Evolutionary conservation across 768 basidiomycete genomes (phyloP), one percentile per base, ranked within the genome.

Genomic region (Serendipita sp.): DNA sequence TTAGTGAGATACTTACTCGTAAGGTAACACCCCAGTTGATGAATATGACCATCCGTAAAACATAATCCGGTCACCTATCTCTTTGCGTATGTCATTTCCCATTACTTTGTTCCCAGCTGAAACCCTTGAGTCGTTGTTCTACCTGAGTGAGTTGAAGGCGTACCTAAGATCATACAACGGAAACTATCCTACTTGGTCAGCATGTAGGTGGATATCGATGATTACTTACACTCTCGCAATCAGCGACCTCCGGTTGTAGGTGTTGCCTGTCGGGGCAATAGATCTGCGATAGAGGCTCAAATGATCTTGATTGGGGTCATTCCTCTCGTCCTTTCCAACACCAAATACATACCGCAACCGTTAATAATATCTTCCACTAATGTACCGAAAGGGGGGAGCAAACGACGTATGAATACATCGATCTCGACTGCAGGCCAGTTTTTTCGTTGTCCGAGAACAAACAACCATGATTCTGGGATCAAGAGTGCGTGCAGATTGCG

Each of bases 401-500:
- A 26, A 31, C 30, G 53, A 26, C 17, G 28, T 9, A 58, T 11
- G n/a, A 26, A 58, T 11, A 26, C 53, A 4, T 11, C 17, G 26
- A 58, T 58, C 9, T 24, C n/a, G 11, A 31, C 53, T 22, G 9
- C 24, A 4, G 53, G 53, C 11, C 26, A 58, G 53, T 9, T 34
- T 4, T n/a, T 4, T 3, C 33, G 53, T 34, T 58, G 53, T 30
- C 26, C 53, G 9, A 58, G 53, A 30, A 20, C n/a, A 34, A 58
- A 58, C n/a, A 58, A 26, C 53, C 53, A 58, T 30, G 53, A 58
- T n/a, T 28, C 30, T n/a, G 53, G 53, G 53, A 58, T n/a, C 11
- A 58, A 11, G 13, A 58, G 9, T 24, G 5, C 53, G 33, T 28
- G 26, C 11, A 58, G 53, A 11, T 24, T 9, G n/a, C 17, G 53